A percentile compares a stretch with the other conserved stretches of the same genome.
Evolutionary conservation across 345 rosid species (phyloP).

Genomic region (Psidium guajava): DNA sequence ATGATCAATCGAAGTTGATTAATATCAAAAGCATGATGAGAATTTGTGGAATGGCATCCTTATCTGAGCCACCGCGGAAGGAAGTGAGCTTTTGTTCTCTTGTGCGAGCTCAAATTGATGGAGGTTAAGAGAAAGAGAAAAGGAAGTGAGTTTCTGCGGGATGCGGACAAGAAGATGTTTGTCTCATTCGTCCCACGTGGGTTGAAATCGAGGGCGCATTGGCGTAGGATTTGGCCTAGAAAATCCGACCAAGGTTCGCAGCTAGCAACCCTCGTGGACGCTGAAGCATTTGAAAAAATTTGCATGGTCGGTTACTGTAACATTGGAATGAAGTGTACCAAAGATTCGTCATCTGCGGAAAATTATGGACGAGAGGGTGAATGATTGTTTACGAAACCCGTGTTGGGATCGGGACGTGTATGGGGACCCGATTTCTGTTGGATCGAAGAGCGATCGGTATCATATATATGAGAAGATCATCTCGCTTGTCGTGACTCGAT

Average conservation of each 20-base stretch:
- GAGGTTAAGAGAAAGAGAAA: not conserved
- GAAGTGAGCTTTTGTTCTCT: not conserved
- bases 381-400: not conserved
- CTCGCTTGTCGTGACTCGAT: not conserved
- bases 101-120: not conserved
- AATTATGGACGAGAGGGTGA: not conserved
- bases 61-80: not conserved
- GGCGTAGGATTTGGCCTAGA: not conserved
- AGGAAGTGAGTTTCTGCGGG: not conserved
- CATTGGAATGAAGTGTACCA: not conserved
- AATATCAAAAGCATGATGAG: not conserved
- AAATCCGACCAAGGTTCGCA: not conserved
- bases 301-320: not conserved
- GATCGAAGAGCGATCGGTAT: not conserved
- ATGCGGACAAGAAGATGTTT: not conserved
- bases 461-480: not conserved
- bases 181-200: not conserved
- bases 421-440: accelerated
- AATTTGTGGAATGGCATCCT: not conserved
- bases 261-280: not conserved
- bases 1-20: not conserved
- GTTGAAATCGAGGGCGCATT: not conserved
- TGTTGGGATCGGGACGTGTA: not conserved
- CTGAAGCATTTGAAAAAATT: not conserved
- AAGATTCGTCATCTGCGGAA: not conserved